Percentiles rank a stretch among this genome's conserved stretches.
Evolutionary conservation across 805 yeast species (phyloP).

Genomic region (Candida pini): DNA sequence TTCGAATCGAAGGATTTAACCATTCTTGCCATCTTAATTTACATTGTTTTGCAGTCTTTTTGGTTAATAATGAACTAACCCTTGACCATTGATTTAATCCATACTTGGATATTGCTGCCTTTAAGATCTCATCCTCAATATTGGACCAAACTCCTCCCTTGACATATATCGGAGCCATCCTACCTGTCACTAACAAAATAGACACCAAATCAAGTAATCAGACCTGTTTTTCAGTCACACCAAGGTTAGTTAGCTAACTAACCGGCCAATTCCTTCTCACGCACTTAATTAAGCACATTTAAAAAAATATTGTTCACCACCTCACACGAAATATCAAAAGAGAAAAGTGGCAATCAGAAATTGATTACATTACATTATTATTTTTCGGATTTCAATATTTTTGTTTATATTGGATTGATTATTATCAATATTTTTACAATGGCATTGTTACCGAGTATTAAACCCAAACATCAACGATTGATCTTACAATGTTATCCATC

Average conservation of each 20-base stretch:
- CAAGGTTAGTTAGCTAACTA: no score
- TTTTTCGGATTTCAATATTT: no score
- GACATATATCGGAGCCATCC: constrained; percentile 60
- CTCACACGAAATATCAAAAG: neutral
- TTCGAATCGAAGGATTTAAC: constrained; percentile 67
- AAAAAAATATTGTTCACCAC: no score
- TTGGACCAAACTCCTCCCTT: constrained; percentile 92
- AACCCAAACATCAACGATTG: constrained; percentile 83
- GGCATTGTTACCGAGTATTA: constrained; percentile 17
- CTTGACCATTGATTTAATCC: constrained; percentile 95
- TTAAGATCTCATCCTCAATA: constrained; percentile 75
- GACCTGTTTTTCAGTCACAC: no score
- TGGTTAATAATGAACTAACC: constrained; percentile 77
- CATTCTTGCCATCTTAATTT: constrained; percentile 91
- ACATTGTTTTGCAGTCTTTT: constrained; percentile 87
- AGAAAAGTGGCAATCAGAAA: neutral
- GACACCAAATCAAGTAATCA: neutral
- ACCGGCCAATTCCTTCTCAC: no score
- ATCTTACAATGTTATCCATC: constrained; percentile 94
- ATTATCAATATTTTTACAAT: constrained; percentile 2
- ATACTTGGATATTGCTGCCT: constrained; percentile 88
- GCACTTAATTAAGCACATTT: no score
- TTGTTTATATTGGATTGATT: no score
- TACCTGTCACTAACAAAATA: constrained; percentile 7
- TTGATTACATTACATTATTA: no score